These are phyloP conservation scores for Achaetomiella virescens DNA, from an alignment of 495 filamentous ascomycete species.

Conservation along the genomic window DNA sequence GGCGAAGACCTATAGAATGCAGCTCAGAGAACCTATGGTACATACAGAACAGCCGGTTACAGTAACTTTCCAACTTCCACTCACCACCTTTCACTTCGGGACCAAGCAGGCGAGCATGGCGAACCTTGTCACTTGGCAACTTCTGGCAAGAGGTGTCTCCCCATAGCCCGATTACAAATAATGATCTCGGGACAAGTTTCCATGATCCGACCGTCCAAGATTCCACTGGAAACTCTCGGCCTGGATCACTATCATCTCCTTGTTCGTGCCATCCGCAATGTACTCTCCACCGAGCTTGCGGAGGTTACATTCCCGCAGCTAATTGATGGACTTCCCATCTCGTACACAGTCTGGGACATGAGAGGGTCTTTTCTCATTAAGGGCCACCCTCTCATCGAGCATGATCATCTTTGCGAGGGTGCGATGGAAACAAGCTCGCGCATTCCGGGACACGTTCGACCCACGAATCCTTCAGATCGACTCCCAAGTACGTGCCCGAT, in stretches of 20 bases:
- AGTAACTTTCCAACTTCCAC: too few species aligned
- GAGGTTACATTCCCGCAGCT: background rate
- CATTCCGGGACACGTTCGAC: background rate
- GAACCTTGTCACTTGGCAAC: too few species aligned
- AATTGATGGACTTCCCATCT: constrained; percentile 2
- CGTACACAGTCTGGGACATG: background rate
- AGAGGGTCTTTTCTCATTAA: background rate
- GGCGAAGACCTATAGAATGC: too few species aligned
- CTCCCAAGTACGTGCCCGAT: background rate
- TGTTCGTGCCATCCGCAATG: background rate
- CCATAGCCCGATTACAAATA: too few species aligned
- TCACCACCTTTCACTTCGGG: too few species aligned
- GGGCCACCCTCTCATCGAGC: background rate
- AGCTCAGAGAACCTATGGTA: too few species aligned
- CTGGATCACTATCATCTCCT: background rate
- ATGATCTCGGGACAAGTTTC: too few species aligned
- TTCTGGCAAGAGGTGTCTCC: too few species aligned
- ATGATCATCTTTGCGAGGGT: background rate
- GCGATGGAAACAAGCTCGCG: background rate
- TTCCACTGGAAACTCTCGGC: background rate
- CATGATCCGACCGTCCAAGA: background rate
- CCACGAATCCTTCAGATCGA: background rate
- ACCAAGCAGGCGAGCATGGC: too few species aligned
- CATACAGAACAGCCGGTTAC: too few species aligned
- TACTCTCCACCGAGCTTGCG: background rate